phyloP scores from a whole-genome alignment of 176 grass and related monocot genomes.

The Rhynchospora pubera region DNA sequence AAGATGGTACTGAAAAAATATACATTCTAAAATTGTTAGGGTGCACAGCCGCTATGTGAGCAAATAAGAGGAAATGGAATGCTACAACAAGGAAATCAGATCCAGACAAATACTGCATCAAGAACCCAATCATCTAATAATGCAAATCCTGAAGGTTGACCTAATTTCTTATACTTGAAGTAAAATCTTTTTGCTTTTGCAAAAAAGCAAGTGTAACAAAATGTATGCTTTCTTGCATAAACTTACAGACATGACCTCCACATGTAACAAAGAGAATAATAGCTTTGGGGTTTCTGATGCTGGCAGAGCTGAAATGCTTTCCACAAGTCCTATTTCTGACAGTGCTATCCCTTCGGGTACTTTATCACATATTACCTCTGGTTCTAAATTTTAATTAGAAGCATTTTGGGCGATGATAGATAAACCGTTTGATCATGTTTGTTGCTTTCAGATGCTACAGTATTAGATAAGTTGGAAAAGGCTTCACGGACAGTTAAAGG shows the following conservation, averaged over 20 bases:
- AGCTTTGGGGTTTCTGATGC: background rate
- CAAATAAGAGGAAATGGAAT: constrained; percentile 24
- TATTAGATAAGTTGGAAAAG: constrained; percentile 85
- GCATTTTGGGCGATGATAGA: background rate
- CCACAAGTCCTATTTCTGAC: background rate
- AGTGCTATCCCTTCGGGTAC: constrained; percentile 13
- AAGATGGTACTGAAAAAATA: background rate
- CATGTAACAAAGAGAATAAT: constrained; percentile 20
- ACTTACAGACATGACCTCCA: constrained; percentile 1
- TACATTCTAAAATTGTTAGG: constrained; percentile 1
- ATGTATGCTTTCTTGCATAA: background rate
- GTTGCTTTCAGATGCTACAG: constrained; percentile 46
- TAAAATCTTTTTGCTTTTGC: background rate
- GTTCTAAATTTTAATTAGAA: background rate
- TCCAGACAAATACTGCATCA: background rate
- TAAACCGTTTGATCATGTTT: background rate
- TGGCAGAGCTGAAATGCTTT: background rate
- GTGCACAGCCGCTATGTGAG: constrained; percentile 3
- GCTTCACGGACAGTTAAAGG: constrained; percentile 77
- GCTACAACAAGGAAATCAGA: background rate
- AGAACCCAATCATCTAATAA: background rate
- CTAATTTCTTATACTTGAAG: background rate
- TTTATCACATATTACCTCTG: background rate
- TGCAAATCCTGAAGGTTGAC: constrained; percentile 10
- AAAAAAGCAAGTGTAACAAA: background rate